Percentiles rank a stretch among this genome's conserved stretches.
These are phyloP conservation scores for Exophiala phaeomuriformis DNA, from an alignment of 2,329 filamentous ascomycete species.

Conservation along the genomic window DNA sequence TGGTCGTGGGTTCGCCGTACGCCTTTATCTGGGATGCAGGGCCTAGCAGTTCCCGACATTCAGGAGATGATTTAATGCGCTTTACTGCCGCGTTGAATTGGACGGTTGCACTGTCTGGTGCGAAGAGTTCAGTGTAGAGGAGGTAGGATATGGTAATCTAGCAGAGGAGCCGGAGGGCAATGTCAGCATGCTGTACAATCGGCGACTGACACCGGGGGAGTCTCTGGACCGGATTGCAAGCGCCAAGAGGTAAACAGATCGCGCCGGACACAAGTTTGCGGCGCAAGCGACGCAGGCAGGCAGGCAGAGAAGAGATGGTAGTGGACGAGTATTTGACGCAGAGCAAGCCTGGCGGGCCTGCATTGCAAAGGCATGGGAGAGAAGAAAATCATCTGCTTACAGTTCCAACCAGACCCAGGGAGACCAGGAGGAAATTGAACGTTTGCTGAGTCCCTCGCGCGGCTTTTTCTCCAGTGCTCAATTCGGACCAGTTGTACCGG, in stretches of 20 bases:
- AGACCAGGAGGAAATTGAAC: conserved; percentile 74
- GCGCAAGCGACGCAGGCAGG: too few species aligned
- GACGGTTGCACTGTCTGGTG: conserved; percentile 72
- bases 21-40: conserved; percentile 68
- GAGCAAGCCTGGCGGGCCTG: too few species aligned
- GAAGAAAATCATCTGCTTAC: conserved; percentile 43
- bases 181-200: neutral
- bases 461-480: conserved; percentile 70
- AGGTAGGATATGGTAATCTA: conserved; percentile 71
- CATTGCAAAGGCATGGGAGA: too few species aligned
- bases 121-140: conserved; percentile 75
- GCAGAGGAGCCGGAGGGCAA: conserved; percentile 3
- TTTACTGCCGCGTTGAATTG: conserved; percentile 84
- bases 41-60: conserved; percentile 67
- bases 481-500: conserved; percentile 67
- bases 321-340: too few species aligned
- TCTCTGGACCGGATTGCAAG: too few species aligned
- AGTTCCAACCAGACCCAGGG: conserved; percentile 68
- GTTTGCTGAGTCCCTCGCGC: conserved; percentile 82
- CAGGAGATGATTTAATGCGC: conserved; percentile 63
- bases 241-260: too few species aligned
- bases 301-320: too few species aligned
- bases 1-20: conserved; percentile 71
- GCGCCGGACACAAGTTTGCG: too few species aligned
- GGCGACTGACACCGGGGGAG: too few species aligned